Evolutionary conservation across 257 asterid genomes (phyloP), one percentile per base, ranked within the genome.

Genomic region (Primulina eburnea): DNA sequence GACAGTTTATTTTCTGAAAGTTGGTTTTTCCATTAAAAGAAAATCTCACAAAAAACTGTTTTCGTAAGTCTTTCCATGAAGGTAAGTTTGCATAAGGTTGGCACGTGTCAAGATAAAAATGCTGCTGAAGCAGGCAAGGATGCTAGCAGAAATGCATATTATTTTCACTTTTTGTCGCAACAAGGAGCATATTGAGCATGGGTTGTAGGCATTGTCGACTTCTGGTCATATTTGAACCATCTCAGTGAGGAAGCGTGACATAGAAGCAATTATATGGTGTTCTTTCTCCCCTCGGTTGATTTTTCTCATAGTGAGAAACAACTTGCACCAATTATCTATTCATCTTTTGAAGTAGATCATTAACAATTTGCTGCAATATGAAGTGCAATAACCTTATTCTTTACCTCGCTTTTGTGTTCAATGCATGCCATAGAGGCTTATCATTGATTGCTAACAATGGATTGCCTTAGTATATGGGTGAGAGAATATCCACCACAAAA

Each of bases 401-500:
- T 28, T 67, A 30, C 58, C 28, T 14, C 16, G 57, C 32, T 40
- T 66, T 67, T 59, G 12, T 32, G 4, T 7, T 32, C 29, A 14
- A 11, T 40, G 32, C 29, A 26, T 21, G 29, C 37, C 38, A 18
- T 18, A 34, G 32, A 33, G 50, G 38, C 67, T 59, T n/a, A 21
- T 7, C 18, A 47, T 57, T 64, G 43, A 65, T 38, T 3, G 65
- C 65, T 32, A 57, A 18, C 53, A 66, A 14, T 40, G 7, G 50
- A 33, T 17, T 64, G 14, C 52, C 11, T 64, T 62, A 50, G 12
- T 1, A 16, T 30, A 33, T 24, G 17, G 20, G 65, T 62, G 9
- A 26, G 26, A 26, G 30, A 50, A 64, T 66, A 50, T 47, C 71
- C n/a, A 61, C 60, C 53, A 3, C 40, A 14, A 37, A 65, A 24